Base-by-base conservation (phyloP, 352 stramenopile genomes). In the Phytophthora colocasiae region DNA sequence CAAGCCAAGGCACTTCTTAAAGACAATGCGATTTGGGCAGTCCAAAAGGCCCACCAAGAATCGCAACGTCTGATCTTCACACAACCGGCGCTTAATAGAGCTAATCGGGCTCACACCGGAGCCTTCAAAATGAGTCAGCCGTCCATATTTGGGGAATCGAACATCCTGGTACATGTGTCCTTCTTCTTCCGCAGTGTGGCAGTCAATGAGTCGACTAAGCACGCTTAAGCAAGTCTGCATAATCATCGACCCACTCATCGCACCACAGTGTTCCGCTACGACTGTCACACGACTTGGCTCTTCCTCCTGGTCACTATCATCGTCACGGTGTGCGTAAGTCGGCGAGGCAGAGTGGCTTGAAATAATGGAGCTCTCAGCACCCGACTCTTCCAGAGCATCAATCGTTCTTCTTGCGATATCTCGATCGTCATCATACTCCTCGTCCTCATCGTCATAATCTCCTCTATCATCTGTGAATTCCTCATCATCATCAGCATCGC, bases 141-240 rank as follows among this genome's bases (percentile, higher is more conserved):
- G 79, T 1, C 86, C 86, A 38, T 93, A 92, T 39, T 93, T 92
- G 3, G 86, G 86, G 34, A 91, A 93, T 39, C 80, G 83, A 31
- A 90, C 63, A 54, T 95, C 86, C 58, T 95, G 86, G 32, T 87
- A 75, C 63, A 93, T 87, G 41, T 86, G 80, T 4, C 84, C 86
- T 80, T 96, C 88, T 47, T 93, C 84, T 58, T 92, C 83, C 4
- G 85, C 78, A 15, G 88, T 95, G 45, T 95, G 85, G 48, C 86
- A 94, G 65, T 96, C 86, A 31, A 96, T 87, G 9, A 96, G 75
- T 19, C 87, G 80, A 58, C 84, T 93, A 17, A 96, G 68, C 5
- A 96, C 83, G 56, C 87, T 91, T 53, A 96, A 73, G 41, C 88
- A 96, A 6, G 88, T 94, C 55, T 96, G 88, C 77, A 94, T 86